Conservation (phyloP, 179 eudicot genomes). For the Actinidia chinensis region DNA sequence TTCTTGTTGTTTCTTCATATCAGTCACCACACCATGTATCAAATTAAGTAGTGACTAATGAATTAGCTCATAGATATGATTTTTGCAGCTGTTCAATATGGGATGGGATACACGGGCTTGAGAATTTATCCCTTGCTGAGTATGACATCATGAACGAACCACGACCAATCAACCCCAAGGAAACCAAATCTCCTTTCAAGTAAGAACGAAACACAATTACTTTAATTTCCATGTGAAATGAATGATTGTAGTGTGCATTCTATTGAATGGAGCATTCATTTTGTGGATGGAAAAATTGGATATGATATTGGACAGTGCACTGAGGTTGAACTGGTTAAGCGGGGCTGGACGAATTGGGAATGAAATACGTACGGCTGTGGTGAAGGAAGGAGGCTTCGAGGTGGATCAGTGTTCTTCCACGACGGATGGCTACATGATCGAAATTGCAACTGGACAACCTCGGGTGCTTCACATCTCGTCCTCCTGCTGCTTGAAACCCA, state of each 20-base stretch:
- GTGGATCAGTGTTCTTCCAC: constrained; percentile 46
- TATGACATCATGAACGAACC: constrained; percentile 9
- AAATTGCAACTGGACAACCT: constrained; percentile 44
- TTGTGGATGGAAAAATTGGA: too few relatives aligned
- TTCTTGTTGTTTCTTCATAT: too few relatives aligned
- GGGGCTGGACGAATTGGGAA: constrained; percentile 27
- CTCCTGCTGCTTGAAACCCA: constrained; percentile 21
- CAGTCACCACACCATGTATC: background rate
- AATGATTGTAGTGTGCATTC: too few relatives aligned
- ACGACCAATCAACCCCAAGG: constrained; percentile 45
- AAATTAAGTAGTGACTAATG: background rate
- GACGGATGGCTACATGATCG: constrained; percentile 44
- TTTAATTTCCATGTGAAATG: background rate
- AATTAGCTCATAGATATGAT: background rate
- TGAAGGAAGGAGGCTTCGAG: constrained; percentile 34
- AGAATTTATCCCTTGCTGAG: constrained; percentile 28
- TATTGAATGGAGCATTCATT: too few relatives aligned
- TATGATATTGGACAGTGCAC: constrained; percentile 20
- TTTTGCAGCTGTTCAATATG: constrained; percentile 37
- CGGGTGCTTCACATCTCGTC: constrained; percentile 27
- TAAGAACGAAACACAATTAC: background rate
- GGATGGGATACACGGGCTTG: constrained; percentile 48
- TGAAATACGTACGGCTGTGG: constrained; percentile 22
- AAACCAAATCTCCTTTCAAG: constrained; percentile 57
- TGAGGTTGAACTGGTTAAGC: constrained; percentile 26